Percentiles rank a stretch among this genome's conserved stretches.
These are phyloP conservation scores for Forsythia viridissima DNA, from an alignment of 257 asterid genomes.

Conservation along the genomic window DNA sequence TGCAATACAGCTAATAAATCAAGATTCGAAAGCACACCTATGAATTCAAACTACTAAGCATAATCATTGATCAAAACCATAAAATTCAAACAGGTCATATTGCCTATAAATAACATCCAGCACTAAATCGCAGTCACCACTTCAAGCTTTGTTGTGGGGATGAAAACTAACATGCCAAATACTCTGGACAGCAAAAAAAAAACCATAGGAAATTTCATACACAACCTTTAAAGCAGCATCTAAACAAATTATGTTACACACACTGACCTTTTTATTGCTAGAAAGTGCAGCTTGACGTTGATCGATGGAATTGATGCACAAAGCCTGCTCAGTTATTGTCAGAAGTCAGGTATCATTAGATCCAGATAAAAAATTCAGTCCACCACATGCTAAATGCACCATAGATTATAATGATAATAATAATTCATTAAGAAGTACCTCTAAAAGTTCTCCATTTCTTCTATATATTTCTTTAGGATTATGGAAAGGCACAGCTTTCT, in stretches of 20 bases:
- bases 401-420: constrained; percentile 8
- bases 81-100: not conserved
- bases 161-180: not conserved
- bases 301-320: constrained; percentile 80
- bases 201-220: constrained; percentile 4
- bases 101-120: not conserved
- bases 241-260: constrained; percentile 22
- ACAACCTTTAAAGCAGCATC: constrained; percentile 17
- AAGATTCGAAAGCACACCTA: not conserved
- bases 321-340: constrained; percentile 57
- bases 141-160: not conserved
- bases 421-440: constrained; percentile 50
- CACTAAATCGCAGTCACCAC: not conserved
- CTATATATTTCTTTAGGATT: constrained; percentile 71
- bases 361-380: not conserved
- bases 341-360: constrained; percentile 12
- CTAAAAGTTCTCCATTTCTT: constrained; percentile 92
- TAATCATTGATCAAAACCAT: not conserved
- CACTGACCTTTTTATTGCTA: constrained; percentile 83
- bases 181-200: not conserved
- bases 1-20: not conserved
- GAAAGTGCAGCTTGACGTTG: constrained; percentile 86
- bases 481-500: constrained; percentile 64
- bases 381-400: constrained; percentile 6
- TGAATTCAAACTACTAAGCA: not conserved